phyloP scores from a whole-genome alignment of 106 monocot genomes.

The Posidonia australis region DNA sequence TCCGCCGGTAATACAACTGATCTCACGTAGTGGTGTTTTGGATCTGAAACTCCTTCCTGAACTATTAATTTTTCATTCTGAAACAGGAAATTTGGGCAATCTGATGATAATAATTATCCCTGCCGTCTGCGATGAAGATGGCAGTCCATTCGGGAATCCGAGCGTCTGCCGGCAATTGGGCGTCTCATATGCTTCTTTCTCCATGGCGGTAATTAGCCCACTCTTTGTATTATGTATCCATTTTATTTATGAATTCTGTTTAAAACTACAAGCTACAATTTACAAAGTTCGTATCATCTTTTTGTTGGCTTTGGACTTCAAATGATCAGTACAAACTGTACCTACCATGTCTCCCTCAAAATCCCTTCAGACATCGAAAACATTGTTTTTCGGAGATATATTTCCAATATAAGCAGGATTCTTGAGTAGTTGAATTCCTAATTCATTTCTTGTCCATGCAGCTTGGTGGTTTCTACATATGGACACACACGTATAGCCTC shows the following conservation, averaged over 20 bases:
- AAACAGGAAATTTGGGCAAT: conserved; percentile 60
- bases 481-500: conserved; percentile 59
- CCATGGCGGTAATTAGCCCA: conserved; percentile 48
- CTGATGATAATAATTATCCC: conserved; percentile 50
- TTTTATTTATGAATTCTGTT: neutral
- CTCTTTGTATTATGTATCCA: neutral
- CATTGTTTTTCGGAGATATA: too few relatives aligned
- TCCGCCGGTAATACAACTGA: conserved; percentile 42
- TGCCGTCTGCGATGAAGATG: conserved; percentile 25
- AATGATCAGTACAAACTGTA: too few relatives aligned
- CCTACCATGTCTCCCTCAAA: too few relatives aligned
- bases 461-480: conserved; percentile 73
- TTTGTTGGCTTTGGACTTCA: too few relatives aligned
- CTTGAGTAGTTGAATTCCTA: too few relatives aligned
- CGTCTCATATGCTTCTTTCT: conserved; percentile 60
- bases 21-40: neutral
- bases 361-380: too few relatives aligned
- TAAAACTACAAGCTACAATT: too few relatives aligned
- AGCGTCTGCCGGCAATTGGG: conserved; percentile 25
- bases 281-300: too few relatives aligned
- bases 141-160: conserved; percentile 47
- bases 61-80: neutral
- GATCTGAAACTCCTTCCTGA: neutral
- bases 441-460: conserved; percentile 30
- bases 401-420: too few relatives aligned